phyloP scores from a whole-genome alignment of 306 rosid species.

The Pueraria montana region DNA sequence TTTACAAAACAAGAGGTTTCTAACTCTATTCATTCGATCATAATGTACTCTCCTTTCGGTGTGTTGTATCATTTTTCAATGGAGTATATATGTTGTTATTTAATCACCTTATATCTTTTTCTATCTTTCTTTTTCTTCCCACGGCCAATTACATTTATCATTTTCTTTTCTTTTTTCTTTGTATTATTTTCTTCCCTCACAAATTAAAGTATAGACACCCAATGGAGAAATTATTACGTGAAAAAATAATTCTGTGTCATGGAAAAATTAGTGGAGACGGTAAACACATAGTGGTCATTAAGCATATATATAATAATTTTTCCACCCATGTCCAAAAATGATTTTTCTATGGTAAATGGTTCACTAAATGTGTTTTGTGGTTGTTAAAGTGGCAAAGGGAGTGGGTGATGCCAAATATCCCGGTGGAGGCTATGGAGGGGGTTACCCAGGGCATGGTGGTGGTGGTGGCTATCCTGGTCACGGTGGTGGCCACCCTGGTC shows the following conservation, averaged over 20 bases:
- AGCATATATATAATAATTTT: neutral
- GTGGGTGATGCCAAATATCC: slow-evolving; percentile 38
- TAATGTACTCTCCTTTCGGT: no score
- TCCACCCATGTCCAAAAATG: neutral
- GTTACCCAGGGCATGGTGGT: neutral
- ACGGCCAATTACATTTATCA: neutral
- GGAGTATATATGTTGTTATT: neutral
- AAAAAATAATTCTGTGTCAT: no score
- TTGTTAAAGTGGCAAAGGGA: slow-evolving; percentile 9
- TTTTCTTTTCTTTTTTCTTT: no score
- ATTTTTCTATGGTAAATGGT: neutral
- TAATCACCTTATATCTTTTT: no score
- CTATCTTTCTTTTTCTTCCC: no score
- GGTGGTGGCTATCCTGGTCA: slow-evolving; percentile 17
- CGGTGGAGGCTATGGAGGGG: slow-evolving; percentile 10
- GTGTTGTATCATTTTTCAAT: neutral
- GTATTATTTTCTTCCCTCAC: neutral
- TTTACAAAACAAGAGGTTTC: neutral
- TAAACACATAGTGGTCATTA: neutral
- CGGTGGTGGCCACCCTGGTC: slow-evolving; percentile 9
- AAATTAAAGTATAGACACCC: no score
- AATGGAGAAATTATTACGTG: no score
- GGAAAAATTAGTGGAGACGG: no score
- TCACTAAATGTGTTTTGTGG: neutral
- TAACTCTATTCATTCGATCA: neutral